These are phyloP conservation scores for Scheffersomyces illinoinensis DNA, from an alignment of 1,139 yeast genomes.

Conservation along the genomic window DNA sequence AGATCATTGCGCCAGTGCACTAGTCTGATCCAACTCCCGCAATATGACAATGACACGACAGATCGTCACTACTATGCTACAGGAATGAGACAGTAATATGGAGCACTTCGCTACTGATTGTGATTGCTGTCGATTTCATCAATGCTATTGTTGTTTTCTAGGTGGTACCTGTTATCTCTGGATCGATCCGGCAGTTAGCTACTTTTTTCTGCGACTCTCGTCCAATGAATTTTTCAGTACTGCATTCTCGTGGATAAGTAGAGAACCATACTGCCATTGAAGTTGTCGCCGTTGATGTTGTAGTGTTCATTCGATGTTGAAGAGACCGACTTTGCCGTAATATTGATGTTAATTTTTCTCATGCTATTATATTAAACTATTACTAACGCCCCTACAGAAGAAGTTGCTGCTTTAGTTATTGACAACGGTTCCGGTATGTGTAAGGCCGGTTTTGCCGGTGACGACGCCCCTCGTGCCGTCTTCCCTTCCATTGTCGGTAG, in stretches of 20 bases:
- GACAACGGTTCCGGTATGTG: slow-evolving; percentile 99
- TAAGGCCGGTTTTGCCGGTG: slow-evolving; percentile 99
- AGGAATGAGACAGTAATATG: background rate
- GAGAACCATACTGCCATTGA: background rate
- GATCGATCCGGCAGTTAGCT: background rate
- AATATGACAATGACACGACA: background rate
- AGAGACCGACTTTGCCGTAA: background rate
- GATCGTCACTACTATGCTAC: too few relatives aligned
- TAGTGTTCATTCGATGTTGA: background rate
- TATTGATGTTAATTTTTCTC: background rate
- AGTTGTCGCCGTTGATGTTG: background rate
- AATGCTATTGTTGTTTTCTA: background rate
- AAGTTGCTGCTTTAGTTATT: slow-evolving; percentile 79
- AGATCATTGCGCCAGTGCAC: background rate
- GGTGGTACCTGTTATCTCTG: background rate
- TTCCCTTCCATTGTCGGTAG: slow-evolving; percentile 99
- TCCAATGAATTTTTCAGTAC: background rate
- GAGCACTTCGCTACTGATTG: background rate
- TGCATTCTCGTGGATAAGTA: background rate
- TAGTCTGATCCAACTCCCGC: background rate
- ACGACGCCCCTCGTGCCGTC: slow-evolving; percentile 99
- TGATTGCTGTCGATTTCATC: background rate
- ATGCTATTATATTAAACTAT: slow-evolving; percentile 2
- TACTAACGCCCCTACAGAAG: slow-evolving; percentile 39
- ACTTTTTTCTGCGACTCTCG: background rate